phyloP scores from a whole-genome alignment of 1,284 basidiomycete species.

The Porogramme epimiltina region DNA sequence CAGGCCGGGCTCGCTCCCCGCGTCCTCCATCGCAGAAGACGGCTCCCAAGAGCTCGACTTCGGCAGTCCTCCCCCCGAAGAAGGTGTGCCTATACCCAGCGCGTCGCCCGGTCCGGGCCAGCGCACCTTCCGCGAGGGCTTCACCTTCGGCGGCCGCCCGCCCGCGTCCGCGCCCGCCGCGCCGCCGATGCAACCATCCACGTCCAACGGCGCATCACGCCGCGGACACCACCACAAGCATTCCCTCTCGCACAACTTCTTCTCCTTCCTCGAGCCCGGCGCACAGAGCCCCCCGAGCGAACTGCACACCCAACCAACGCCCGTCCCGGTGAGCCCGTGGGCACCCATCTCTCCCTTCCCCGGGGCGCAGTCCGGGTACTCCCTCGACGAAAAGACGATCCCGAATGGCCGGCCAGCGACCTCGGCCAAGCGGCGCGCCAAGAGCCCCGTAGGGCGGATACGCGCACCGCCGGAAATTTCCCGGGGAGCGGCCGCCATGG shows the following conservation, averaged over 20 bases:
- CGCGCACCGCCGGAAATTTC: conserved; percentile 25
- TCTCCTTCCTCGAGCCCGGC: conserved; percentile 51
- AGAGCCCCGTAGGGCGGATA: conserved; percentile 24
- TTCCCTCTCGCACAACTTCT: conserved; percentile 92
- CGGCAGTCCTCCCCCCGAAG: conserved; percentile 43
- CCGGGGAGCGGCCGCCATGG: conserved; percentile 30
- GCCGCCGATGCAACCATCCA: conserved; percentile 22
- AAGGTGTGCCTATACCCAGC: conserved; percentile 49
- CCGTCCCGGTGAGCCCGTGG: conserved; percentile 57
- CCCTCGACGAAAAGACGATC: conserved; percentile 5
- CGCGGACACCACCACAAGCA: conserved; percentile 92
- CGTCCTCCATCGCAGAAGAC: conserved; percentile 68
- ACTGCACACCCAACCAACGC: conserved; percentile 52
- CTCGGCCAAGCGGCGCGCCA: conserved; percentile 10
- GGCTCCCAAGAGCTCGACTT: conserved; percentile 56
- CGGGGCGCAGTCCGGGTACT: conserved; percentile 12
- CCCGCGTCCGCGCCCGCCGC: conserved; percentile 28
- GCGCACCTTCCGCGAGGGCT: conserved; percentile 52
- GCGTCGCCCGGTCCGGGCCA: conserved; percentile 38
- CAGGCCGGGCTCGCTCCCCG: conserved; percentile 66
- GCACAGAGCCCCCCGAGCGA: conserved; percentile 24
- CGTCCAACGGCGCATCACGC: conserved; percentile 45
- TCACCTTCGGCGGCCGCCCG: conserved; percentile 63
- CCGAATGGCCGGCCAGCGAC: conserved; percentile 5
- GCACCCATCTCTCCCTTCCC: conserved; percentile 44